Conservation (phyloP, 257 asterid genomes). For the Przewalskia tangutica region DNA sequence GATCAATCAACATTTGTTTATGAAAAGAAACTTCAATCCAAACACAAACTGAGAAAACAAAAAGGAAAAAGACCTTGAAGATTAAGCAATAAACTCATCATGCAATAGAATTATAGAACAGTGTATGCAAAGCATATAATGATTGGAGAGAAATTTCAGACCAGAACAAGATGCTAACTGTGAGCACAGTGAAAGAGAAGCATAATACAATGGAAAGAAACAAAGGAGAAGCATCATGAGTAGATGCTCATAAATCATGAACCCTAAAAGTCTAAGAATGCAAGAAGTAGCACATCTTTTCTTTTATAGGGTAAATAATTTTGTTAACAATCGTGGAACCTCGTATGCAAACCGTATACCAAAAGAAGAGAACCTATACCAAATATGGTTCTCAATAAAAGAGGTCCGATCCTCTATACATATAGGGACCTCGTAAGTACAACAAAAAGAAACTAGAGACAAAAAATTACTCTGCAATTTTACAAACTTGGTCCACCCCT, state of each 20-base stretch:
- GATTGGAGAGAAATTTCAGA: not conserved
- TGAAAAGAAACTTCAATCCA: not conserved
- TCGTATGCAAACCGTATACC: no score
- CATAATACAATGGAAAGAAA: not conserved
- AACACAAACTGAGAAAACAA: not conserved
- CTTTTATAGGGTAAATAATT: no score
- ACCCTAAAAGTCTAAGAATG: not conserved
- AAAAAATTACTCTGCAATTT: no score
- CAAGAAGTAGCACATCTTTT: not conserved
- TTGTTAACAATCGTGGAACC: no score
- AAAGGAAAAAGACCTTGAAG: not conserved
- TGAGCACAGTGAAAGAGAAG: not conserved
- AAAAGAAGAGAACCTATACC: no score
- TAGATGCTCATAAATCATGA: not conserved
- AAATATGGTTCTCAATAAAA: no score
- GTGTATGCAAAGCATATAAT: not conserved
- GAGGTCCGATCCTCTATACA: no score
- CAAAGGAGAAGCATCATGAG: not conserved
- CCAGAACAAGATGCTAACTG: not conserved
- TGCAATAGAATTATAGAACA: not conserved
- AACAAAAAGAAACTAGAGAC: no score
- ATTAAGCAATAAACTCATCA: not conserved
- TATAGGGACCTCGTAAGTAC: no score
- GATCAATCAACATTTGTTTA: not conserved
- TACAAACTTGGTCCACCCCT: no score